Conservation (phyloP, 2,329 filamentous ascomycete species). For the Penicillium sp. region DNA sequence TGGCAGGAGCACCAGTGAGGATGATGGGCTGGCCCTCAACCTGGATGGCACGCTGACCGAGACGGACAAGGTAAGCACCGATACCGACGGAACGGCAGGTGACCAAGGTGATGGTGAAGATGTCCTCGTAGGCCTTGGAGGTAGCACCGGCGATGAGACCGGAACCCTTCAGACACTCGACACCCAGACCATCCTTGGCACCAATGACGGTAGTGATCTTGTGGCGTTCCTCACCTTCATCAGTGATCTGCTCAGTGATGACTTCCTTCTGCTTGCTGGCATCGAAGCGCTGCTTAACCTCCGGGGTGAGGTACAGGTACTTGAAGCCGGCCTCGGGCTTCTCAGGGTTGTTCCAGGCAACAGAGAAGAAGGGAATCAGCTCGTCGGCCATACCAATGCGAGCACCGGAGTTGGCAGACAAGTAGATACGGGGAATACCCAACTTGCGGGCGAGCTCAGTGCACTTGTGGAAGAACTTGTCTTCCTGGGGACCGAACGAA, state of each 20-base stretch:
- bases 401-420: conserved; percentile 98
- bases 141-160: conserved; percentile 98
- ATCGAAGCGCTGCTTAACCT: conserved; percentile 83
- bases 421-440: conserved; percentile 93
- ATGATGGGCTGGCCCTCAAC: conserved; percentile 99
- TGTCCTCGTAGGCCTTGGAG: conserved; percentile 95
- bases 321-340: conserved; percentile 91
- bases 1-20: conserved; percentile 90
- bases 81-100: conserved; percentile 99
- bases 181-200: conserved; percentile 92
- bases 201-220: conserved; percentile 94
- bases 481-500: conserved; percentile 93
- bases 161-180: conserved; percentile 94
- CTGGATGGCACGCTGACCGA: conserved; percentile 97
- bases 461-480: conserved; percentile 99
- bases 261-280: conserved; percentile 73
- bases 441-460: conserved; percentile 92
- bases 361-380: conserved; percentile 94
- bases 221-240: conserved; percentile 86
- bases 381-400: conserved; percentile 96
- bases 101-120: conserved; percentile 96
- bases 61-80: conserved; percentile 96
- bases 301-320: conserved; percentile 90
- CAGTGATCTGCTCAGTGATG: conserved; percentile 82
- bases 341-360: conserved; percentile 85